Percentiles rank a stretch among this genome's conserved stretches.
phyloP scores from a whole-genome alignment of 805 yeast species.

The Wickerhamiella domercqiae region DNA sequence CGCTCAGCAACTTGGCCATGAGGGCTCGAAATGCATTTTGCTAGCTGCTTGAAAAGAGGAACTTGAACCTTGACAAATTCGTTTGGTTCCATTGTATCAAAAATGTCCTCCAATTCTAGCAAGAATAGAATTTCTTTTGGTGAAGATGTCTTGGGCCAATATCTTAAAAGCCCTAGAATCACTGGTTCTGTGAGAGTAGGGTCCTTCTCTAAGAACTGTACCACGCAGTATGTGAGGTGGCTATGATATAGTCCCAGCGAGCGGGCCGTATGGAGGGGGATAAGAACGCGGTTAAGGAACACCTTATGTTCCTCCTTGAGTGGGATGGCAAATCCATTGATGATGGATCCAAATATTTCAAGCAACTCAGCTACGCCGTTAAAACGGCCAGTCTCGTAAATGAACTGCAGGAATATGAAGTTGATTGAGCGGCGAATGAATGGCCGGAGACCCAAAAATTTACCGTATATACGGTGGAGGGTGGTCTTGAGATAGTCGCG shows the following conservation, averaged over 20 bases:
- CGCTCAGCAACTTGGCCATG: conserved; percentile 97
- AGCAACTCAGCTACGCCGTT: conserved; percentile 90
- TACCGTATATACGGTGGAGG: conserved; percentile 89
- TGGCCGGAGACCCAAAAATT: conserved; percentile 75
- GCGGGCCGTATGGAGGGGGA: conserved; percentile 87
- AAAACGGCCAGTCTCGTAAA: conserved; percentile 88
- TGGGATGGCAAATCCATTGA: conserved; percentile 95
- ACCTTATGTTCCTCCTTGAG: conserved; percentile 93
- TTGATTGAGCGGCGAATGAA: conserved; percentile 83
- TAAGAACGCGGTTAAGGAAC: conserved; percentile 66
- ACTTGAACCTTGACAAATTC: conserved; percentile 86
- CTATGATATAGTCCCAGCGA: conserved; percentile 86
- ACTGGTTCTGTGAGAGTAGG: conserved; percentile 87
- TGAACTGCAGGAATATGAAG: conserved; percentile 83
- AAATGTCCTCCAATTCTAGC: conserved; percentile 91
- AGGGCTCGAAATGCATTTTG: conserved; percentile 84
- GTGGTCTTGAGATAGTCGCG: conserved; percentile 92
- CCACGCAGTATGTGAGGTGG: conserved; percentile 91
- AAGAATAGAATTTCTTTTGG: conserved; percentile 93
- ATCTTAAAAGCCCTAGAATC: conserved; percentile 79
- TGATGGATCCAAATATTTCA: conserved; percentile 89
- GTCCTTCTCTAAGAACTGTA: conserved; percentile 91
- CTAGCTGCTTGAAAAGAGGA: conserved; percentile 83
- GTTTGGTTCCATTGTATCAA: conserved; percentile 86
- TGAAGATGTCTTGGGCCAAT: conserved; percentile 92